Evolutionary conservation across 176 grass and related monocot species (phyloP), one percentile per base, ranked within the genome.

Genomic region (Panicum miliaceum): DNA sequence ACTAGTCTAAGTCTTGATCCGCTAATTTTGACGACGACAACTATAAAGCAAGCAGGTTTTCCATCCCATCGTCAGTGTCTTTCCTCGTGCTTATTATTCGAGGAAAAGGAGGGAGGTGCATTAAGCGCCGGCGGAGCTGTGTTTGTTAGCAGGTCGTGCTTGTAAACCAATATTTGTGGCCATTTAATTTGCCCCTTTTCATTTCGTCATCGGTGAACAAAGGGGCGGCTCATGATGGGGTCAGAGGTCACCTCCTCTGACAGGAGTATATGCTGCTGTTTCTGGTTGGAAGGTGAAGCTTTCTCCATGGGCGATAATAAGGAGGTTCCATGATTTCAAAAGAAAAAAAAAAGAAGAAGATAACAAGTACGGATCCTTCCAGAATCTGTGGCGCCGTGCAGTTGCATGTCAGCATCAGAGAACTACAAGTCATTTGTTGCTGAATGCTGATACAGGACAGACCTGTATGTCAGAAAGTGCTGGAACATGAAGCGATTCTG

Each of bases 161-260:
- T 81, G 48, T 36, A 37, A 71, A 62, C 65, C 53, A 79, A 71
- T 41, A 18, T 87, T 41, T 73, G 68, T 48, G 67, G 80, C 41
- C 80, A 78, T 84, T 77, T 27, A 73, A 73, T 73, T 64, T 20
- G 1, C 3, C 1, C 2, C 25, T 26, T 60, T 26, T 27, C 69
- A 4, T 79, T 71, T 40, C 13, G 3, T 78, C 59, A 15, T 48
- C 22, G 51, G 61, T 75, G 87, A 60, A 15, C 58, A 20, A 38
- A 53, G 38, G 27, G 14, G 6, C 20, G 60, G 59, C 59, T 58
- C 68, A 50, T 80, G 12, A 75, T 60, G 75, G 26, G 38, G 68
- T 69, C 29, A 50, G 9, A 10, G 9, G 38, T 13, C 48, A 59
- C 56, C 22, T 0, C 4, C 12, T 64, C 64, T 29, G 65, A 4